phyloP scores from a whole-genome alignment of 805 yeast species.

The Candida saitoana region DNA sequence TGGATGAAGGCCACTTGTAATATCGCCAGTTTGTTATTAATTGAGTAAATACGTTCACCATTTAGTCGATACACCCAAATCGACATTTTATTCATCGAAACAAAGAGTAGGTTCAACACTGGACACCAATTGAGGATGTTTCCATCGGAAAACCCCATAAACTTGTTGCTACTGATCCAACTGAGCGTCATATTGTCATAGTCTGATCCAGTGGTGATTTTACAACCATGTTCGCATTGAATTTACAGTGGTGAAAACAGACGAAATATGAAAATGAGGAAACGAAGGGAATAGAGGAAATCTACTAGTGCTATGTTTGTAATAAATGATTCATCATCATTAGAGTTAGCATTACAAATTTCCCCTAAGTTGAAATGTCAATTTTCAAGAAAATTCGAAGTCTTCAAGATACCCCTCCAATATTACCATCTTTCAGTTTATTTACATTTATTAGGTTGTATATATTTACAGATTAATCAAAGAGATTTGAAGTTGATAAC shows the following conservation, averaged over 20 bases:
- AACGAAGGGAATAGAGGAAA: no score
- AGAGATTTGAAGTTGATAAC: constrained; percentile 45
- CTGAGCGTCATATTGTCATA: constrained; percentile 1
- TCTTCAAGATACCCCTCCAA: background rate
- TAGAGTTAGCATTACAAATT: no score
- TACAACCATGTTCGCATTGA: no score
- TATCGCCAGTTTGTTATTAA: constrained; percentile 33
- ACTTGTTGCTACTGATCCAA: constrained; percentile 3
- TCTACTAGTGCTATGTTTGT: no score
- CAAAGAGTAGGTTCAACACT: constrained; percentile 47
- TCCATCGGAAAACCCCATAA: constrained; percentile 28
- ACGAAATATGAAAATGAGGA: no score
- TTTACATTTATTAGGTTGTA: background rate
- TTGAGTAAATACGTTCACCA: constrained; percentile 51
- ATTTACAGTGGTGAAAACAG: no score
- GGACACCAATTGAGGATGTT: constrained; percentile 47
- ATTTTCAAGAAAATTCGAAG: no score
- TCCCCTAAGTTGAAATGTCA: no score
- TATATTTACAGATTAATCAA: background rate
- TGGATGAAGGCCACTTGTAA: constrained; percentile 28
- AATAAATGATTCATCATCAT: no score
- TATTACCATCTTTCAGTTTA: background rate
- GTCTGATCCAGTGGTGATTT: no score
- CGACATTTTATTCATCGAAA: constrained; percentile 48
- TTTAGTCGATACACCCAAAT: constrained; percentile 50